Conservation (phyloP, 305 asterid species). For the Fraxinus albicans region DNA sequence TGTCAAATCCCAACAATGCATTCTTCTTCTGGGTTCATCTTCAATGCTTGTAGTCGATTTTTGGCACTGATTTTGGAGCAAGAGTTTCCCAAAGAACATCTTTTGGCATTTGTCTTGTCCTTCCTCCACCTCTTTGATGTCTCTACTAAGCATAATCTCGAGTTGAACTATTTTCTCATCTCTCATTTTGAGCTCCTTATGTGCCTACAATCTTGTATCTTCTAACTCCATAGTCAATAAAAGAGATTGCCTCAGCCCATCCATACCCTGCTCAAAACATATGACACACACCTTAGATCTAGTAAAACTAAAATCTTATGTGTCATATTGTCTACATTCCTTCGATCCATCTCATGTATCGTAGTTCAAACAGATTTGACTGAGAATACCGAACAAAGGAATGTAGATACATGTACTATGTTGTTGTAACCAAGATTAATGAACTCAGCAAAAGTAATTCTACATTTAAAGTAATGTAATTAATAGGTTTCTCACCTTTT, state of each 20-base stretch:
- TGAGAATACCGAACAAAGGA: conserved; percentile 6
- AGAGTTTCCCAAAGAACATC: conserved; percentile 29
- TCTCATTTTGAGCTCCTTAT: conserved; percentile 39
- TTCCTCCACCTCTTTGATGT: conserved; percentile 41
- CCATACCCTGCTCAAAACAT: conserved; percentile 43
- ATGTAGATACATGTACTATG: not conserved
- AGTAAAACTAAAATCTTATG: too few relatives aligned
- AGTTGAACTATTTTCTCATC: conserved; percentile 50
- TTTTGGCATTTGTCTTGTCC: conserved; percentile 41
- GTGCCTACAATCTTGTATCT: conserved; percentile 39
- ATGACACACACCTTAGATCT: too few relatives aligned
- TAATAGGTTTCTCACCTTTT: conserved; percentile 46
- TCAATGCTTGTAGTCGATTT: conserved; percentile 49
- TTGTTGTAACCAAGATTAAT: not conserved
- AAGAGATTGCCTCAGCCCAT: conserved; percentile 45
- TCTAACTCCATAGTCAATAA: conserved; percentile 47
- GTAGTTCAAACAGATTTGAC: not conserved
- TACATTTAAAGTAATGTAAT: not conserved
- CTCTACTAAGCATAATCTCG: conserved; percentile 32
- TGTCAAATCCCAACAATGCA: too few relatives aligned
- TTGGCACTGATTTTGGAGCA: conserved; percentile 43
- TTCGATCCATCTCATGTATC: not conserved
- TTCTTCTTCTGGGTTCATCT: conserved; percentile 48
- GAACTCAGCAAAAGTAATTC: not conserved
- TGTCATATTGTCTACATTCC: not conserved